Conservation (phyloP, 306 rosid genomes). For the Prunus dulcis region DNA sequence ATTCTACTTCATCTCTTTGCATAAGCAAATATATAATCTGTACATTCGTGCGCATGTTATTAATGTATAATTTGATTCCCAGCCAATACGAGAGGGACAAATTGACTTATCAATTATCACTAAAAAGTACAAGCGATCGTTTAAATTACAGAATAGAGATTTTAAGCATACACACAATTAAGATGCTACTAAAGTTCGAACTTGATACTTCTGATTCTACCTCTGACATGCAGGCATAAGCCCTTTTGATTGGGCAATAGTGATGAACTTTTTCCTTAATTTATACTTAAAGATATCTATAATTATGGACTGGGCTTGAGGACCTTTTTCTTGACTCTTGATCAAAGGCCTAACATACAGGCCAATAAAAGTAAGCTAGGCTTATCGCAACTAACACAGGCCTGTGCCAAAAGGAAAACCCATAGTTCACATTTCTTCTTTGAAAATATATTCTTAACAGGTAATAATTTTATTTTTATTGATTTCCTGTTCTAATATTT, state of each 20-base stretch:
- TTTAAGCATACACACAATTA: too few relatives aligned
- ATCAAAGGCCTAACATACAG: neutral
- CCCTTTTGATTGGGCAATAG: too few relatives aligned
- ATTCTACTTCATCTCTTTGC: neutral
- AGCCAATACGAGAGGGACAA: neutral
- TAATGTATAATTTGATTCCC: neutral
- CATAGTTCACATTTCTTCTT: neutral
- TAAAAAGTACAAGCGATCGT: too few relatives aligned
- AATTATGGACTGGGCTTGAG: neutral
- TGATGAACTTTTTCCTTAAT: too few relatives aligned
- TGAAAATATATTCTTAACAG: too few relatives aligned
- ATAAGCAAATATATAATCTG: neutral
- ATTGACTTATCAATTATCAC: neutral
- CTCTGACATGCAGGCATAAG: too few relatives aligned
- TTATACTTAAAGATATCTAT: too few relatives aligned
- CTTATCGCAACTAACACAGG: neutral
- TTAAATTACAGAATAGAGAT: fast-evolving
- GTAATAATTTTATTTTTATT: too few relatives aligned
- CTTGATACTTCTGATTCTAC: too few relatives aligned
- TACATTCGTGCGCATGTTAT: neutral
- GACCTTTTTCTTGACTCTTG: neutral
- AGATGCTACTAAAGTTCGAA: too few relatives aligned
- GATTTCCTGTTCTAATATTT: too few relatives aligned
- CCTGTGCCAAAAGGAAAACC: neutral
- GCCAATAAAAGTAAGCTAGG: neutral